Percentiles rank a stretch among this genome's conserved stretches.
Conservation (phyloP, 2,329 filamentous ascomycete species). For the Penicillium thymicola region DNA sequence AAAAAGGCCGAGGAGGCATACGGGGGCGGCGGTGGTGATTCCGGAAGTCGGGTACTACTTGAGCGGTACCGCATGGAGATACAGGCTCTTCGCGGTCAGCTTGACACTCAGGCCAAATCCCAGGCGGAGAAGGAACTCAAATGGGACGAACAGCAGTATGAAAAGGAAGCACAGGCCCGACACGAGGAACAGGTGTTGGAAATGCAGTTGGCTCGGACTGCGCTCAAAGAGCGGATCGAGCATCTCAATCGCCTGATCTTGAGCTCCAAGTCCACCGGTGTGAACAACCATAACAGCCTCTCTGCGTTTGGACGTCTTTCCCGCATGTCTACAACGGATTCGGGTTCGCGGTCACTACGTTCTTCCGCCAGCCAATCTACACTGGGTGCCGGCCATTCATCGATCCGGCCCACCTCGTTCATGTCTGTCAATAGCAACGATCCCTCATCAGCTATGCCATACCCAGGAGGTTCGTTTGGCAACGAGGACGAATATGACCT, state of each 20-base stretch:
- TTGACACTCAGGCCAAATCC: constrained; percentile 75
- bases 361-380: constrained; percentile 68
- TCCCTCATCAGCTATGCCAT: constrained; percentile 27
- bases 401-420: constrained; percentile 66
- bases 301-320: constrained; percentile 65
- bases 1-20: constrained; percentile 91
- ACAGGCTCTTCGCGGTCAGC: constrained; percentile 70
- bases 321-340: constrained; percentile 53
- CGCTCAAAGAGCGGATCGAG: constrained; percentile 94
- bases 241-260: constrained; percentile 93
- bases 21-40: constrained; percentile 71
- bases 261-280: constrained; percentile 91
- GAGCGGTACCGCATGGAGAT: constrained; percentile 96
- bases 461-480: constrained; percentile 33
- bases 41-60: constrained; percentile 78
- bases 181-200: constrained; percentile 98
- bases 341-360: constrained; percentile 55
- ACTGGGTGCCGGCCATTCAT: constrained; percentile 46
- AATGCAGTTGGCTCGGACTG: constrained; percentile 94
- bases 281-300: constrained; percentile 73
- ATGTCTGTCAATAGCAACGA: constrained; percentile 55
- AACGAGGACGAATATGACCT: constrained; percentile 63
- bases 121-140: constrained; percentile 60
- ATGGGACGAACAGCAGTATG: constrained; percentile 69
- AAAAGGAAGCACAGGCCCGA: constrained; percentile 76